Evolutionary conservation across 176 grass and related monocot species (phyloP).

Genomic region (Luzula sylvatica): DNA sequence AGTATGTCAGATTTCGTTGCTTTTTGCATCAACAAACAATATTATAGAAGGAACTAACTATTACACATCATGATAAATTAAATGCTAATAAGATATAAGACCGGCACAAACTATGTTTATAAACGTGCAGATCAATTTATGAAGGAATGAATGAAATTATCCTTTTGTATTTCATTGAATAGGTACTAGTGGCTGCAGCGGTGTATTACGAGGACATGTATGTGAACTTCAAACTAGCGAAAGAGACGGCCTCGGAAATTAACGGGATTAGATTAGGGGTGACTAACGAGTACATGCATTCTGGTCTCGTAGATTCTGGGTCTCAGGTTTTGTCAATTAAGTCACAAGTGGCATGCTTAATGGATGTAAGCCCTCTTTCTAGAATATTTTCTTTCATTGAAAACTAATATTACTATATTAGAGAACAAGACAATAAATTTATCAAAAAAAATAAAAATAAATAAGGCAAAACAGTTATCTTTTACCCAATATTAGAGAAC

Average conservation of each 20-base stretch:
- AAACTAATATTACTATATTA: no score
- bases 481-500: no score
- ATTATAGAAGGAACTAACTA: no score
- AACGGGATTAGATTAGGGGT: constrained; percentile 68
- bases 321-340: constrained; percentile 63
- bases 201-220: constrained; percentile 99
- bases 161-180: neutral
- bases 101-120: no score
- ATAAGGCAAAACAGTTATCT: no score
- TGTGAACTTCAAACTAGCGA: constrained; percentile 83
- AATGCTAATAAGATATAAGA: no score
- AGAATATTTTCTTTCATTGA: constrained; percentile 2
- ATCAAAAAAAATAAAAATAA: no score
- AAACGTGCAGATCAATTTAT: no score
- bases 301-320: constrained; percentile 52
- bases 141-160: neutral
- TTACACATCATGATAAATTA: no score
- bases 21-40: no score
- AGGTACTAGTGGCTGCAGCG: constrained; percentile 71
- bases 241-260: constrained; percentile 73
- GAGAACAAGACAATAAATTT: no score
- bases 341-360: constrained; percentile 50
- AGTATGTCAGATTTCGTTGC: no score
- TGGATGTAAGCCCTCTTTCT: constrained; percentile 69
- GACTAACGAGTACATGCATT: constrained; percentile 95